Base-by-base conservation (phyloP, 2,329 filamentous ascomycete genomes). In the Tolypocladium album region DNA sequence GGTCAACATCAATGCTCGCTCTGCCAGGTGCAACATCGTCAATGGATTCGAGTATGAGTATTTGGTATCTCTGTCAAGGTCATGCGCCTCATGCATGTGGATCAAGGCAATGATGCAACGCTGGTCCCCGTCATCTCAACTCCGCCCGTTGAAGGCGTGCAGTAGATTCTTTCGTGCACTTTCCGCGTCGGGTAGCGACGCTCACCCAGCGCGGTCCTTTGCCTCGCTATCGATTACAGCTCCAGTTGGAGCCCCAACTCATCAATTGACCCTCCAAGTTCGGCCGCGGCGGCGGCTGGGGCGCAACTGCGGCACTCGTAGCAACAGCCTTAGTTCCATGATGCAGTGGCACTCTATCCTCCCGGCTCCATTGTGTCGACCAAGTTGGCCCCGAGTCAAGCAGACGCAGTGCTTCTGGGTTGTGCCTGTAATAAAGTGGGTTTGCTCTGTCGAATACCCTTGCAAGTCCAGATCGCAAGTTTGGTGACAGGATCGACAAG, bases 401-500 rank as follows among this genome's bases (percentile, higher is more conserved):
- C 11, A 66, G 61, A 5, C 60, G 59, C 9, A 70, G n/a, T n/a
- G n/a, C n/a, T n/a, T n/a, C n/a, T n/a, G n/a, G n/a, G n/a, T n/a
- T n/a, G n/a, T n/a, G n/a, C n/a, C n/a, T n/a, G n/a, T n/a, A n/a
- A n/a, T n/a, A n/a, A n/a, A n/a, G n/a, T n/a, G n/a, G n/a, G n/a
- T 71, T 63, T 24, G 60, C 60, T 36, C 60, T 64, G 9, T 61
- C 61, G 42, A 65, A 67, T 15, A 55, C 40, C 40, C 53, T 61
- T 5, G 62, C 63, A 36, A 61, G 65, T n/a, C n/a, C n/a, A n/a
- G n/a, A n/a, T 3, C 69, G 67, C 61, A 70, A 58, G 55, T 74
- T 74, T 13, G 67, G 64, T 20, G 72, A 74, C 36, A 74, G 65
- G 1, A 67, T 65, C 17, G 66, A 57, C 7, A 74, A 60, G 2